These are phyloP conservation scores for Coniochaeta prunicola DNA, from an alignment of 2,329 filamentous ascomycete genomes.

Conservation along the genomic window DNA sequence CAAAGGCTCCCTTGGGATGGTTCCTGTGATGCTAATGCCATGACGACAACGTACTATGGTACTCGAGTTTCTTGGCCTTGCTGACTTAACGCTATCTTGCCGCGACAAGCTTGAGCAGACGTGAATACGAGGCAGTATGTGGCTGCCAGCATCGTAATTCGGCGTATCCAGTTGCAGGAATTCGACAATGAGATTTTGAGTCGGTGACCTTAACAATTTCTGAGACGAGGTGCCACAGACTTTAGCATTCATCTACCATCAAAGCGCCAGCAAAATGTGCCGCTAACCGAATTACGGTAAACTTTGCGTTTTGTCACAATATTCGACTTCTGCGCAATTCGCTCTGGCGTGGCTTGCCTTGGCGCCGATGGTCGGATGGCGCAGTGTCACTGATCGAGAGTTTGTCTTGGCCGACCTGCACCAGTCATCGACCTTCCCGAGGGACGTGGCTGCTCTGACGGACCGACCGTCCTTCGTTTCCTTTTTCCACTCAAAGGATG, in stretches of 20 bases:
- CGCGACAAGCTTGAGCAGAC: not conserved
- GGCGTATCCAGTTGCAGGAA: not conserved
- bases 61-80: too few species aligned
- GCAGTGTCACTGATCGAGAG: not conserved
- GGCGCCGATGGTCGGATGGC: not conserved
- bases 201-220: not conserved
- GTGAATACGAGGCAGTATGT: not conserved
- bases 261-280: not conserved
- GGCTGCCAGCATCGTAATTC: not conserved
- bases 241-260: too few species aligned
- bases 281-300: not conserved
- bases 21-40: not conserved
- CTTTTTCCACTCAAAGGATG: not conserved
- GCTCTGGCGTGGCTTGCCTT: not conserved
- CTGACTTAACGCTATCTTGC: not conserved
- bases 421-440: not conserved
- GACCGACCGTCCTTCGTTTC: not conserved
- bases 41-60: not conserved
- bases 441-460: not conserved
- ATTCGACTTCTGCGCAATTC: not conserved
- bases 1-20: not conserved
- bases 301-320: not conserved
- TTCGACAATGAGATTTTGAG: not conserved
- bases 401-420: too few species aligned
- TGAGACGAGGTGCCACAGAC: not conserved